These are phyloP conservation scores for Beauveria rudraprayagi DNA, from an alignment of 2,329 filamentous ascomycete species.

Conservation along the genomic window DNA sequence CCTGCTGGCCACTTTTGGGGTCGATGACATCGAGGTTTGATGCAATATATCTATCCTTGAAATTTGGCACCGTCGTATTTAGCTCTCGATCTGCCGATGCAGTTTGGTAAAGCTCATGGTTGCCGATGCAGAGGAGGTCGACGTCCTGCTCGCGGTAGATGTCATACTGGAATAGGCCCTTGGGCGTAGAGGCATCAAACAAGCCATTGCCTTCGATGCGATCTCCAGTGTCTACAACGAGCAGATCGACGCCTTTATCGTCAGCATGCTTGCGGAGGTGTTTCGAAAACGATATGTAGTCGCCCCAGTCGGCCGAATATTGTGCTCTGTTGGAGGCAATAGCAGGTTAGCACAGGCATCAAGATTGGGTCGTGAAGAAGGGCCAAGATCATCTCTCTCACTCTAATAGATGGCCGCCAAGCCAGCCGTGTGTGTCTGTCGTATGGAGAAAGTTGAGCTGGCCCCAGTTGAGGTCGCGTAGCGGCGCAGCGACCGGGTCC, in stretches of 20 bases:
- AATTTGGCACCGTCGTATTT: constrained; percentile 73
- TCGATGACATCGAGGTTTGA: constrained; percentile 89
- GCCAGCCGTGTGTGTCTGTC: constrained; percentile 94
- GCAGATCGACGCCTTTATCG: constrained; percentile 67
- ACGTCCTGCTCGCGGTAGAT: constrained; percentile 77
- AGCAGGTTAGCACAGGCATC: background rate
- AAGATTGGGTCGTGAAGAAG: background rate
- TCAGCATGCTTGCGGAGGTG: constrained; percentile 77
- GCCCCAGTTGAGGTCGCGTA: constrained; percentile 83
- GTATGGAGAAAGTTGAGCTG: constrained; percentile 96
- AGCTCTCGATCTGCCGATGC: constrained; percentile 74
- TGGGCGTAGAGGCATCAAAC: constrained; percentile 82
- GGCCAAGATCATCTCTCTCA: constrained; percentile 29
- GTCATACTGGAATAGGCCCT: constrained; percentile 80
- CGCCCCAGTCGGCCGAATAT: constrained; percentile 94
- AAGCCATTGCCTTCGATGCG: constrained; percentile 90
- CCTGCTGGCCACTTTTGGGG: constrained; percentile 58
- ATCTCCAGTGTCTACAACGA: constrained; percentile 95
- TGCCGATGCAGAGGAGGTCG: constrained; percentile 80
- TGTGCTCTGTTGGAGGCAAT: constrained; percentile 51
- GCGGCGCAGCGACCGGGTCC: constrained; percentile 67
- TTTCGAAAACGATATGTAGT: constrained; percentile 87
- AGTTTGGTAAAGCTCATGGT: constrained; percentile 87
- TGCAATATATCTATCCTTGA: constrained; percentile 70
- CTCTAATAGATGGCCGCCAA: constrained; percentile 88